These are phyloP conservation scores for Aegilops speltoides DNA, from an alignment of 176 grass and related monocot genomes.

Conservation along the genomic window DNA sequence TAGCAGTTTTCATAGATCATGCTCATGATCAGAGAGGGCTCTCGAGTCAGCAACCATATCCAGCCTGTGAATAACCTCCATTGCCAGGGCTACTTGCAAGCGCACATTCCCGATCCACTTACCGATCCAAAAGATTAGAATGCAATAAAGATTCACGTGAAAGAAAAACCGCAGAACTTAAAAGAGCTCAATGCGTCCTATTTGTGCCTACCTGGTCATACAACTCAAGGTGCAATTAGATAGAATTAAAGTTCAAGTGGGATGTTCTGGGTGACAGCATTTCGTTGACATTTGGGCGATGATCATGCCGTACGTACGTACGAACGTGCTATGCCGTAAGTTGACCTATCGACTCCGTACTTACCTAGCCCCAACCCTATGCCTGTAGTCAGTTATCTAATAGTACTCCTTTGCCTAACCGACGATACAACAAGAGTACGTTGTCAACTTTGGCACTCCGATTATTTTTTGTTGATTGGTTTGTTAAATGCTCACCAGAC, in stretches of 20 bases:
- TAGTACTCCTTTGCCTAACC: background rate
- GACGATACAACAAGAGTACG: background rate
- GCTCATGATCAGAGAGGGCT: no score
- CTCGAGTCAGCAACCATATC: no score
- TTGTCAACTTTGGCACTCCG: background rate
- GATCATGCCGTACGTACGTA: background rate
- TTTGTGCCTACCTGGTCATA: no score
- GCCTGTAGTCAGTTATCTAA: no score
- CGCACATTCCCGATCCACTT: no score
- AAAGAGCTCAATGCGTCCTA: background rate
- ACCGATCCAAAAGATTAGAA: no score
- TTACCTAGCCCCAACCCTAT: background rate
- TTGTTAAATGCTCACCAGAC: no score
- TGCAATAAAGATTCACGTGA: no score
- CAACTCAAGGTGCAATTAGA: background rate
- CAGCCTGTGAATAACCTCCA: no score
- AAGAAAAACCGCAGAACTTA: no score
- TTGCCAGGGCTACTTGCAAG: no score
- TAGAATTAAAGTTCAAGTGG: background rate
- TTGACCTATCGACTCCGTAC: background rate
- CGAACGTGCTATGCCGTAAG: conserved; percentile 9
- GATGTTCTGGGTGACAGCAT: background rate
- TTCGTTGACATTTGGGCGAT: background rate
- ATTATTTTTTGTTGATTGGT: background rate
- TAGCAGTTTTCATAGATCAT: no score